Conservation (phyloP, 441 rosid species). For the Bruguiera hainesii region DNA sequence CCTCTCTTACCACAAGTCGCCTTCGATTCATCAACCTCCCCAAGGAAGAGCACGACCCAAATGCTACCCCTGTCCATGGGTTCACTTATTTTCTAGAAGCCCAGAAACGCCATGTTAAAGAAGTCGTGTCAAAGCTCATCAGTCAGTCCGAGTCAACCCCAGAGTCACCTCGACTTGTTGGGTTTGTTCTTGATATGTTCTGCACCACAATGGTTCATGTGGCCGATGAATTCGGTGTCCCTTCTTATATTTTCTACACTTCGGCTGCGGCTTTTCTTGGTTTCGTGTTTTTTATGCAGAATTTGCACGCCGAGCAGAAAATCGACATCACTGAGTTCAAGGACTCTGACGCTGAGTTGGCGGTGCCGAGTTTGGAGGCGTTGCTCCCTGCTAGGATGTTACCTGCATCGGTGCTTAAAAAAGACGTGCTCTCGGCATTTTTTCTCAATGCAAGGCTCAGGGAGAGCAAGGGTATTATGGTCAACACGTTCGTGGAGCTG, state of each 20-base stretch:
- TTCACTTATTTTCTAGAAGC: constrained; percentile 11
- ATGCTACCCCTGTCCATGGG: too few species aligned
- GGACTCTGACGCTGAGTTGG: constrained; percentile 29
- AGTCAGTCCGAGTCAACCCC: background rate
- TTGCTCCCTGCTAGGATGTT: constrained; percentile 31
- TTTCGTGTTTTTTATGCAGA: constrained; percentile 25
- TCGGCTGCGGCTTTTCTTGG: constrained; percentile 39
- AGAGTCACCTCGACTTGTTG: constrained; percentile 20
- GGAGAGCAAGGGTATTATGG: constrained; percentile 38
- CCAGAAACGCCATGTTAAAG: constrained; percentile 29
- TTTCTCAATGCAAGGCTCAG: background rate
- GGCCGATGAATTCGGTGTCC: constrained; percentile 34
- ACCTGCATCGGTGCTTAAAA: constrained; percentile 11
- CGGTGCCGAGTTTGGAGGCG: constrained; percentile 29
- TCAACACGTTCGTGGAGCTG: constrained; percentile 44
- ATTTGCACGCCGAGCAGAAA: constrained; percentile 26
- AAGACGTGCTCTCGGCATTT: background rate
- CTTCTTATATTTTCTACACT: constrained; percentile 36
- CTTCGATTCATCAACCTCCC: constrained; percentile 33
- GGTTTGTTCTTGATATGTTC: constrained; percentile 45
- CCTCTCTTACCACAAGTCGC: constrained; percentile 9
- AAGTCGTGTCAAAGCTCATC: constrained; percentile 13
- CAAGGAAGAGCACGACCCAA: background rate
- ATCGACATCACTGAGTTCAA: constrained; percentile 21
- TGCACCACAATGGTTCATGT: constrained; percentile 34